These are phyloP conservation scores for Ciborinia camelliae DNA, from an alignment of 2,329 filamentous ascomycete genomes.

Conservation along the genomic window DNA sequence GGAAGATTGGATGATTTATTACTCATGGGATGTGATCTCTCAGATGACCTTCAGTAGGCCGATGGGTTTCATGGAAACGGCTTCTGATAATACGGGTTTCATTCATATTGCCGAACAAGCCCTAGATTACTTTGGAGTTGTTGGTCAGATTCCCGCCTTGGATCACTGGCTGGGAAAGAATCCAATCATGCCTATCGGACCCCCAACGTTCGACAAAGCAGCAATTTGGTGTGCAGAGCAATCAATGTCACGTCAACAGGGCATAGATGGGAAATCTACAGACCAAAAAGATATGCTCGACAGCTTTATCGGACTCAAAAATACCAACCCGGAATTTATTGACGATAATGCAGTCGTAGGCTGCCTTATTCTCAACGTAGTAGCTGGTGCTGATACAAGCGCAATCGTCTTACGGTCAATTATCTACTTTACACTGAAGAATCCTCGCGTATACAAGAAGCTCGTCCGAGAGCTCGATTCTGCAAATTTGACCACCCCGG, in stretches of 20 bases:
- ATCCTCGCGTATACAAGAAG: slow-evolving; percentile 33
- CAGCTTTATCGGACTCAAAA: not conserved
- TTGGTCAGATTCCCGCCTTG: slow-evolving; percentile 30
- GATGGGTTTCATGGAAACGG: slow-evolving; percentile 41
- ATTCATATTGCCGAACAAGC: slow-evolving; percentile 33
- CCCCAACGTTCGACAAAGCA: slow-evolving; percentile 20
- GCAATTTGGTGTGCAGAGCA: slow-evolving; percentile 23
- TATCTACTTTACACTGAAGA: slow-evolving; percentile 43
- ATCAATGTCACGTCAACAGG: slow-evolving; percentile 17
- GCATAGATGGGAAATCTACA: slow-evolving; percentile 41
- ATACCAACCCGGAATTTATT: slow-evolving; percentile 1
- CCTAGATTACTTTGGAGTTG: slow-evolving; percentile 37
- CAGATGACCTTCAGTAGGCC: slow-evolving; percentile 42
- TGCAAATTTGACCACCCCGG: not conserved
- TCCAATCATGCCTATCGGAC: slow-evolving; percentile 24
- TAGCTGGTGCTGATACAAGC: slow-evolving; percentile 43
- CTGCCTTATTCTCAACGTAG: slow-evolving; percentile 40
- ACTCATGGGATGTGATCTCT: slow-evolving; percentile 42
- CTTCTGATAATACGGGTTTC: slow-evolving; percentile 38
- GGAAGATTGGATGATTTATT: slow-evolving; percentile 43
- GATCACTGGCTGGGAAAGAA: slow-evolving; percentile 29
- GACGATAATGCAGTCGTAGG: not conserved
- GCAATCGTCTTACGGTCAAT: slow-evolving; percentile 45
- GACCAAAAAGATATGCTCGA: slow-evolving; percentile 38
- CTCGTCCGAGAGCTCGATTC: slow-evolving; percentile 1